phyloP scores from a whole-genome alignment of 768 basidiomycete species.

The Polyporus arcularius region DNA sequence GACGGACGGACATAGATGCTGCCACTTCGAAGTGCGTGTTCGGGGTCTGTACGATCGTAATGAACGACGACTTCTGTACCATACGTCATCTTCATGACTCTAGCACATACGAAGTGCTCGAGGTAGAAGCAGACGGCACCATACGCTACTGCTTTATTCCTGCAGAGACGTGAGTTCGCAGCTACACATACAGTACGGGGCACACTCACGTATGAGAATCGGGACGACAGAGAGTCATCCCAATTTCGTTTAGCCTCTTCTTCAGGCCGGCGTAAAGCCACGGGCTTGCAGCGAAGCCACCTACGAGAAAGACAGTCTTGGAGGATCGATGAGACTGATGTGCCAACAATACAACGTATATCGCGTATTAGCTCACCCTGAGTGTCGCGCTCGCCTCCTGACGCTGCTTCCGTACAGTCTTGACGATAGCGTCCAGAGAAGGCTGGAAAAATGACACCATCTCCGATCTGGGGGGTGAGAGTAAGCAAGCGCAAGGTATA shows the following conservation, averaged over 20 bases:
- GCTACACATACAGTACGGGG: too few species aligned
- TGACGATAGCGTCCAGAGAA: slow-evolving; percentile 40
- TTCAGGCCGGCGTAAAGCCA: slow-evolving; percentile 76
- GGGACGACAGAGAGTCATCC: slow-evolving; percentile 66
- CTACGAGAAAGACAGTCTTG: slow-evolving; percentile 82
- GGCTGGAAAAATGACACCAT: slow-evolving; percentile 47
- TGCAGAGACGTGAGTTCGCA: slow-evolving; percentile 13
- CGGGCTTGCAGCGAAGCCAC: slow-evolving; percentile 79
- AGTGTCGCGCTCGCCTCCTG: slow-evolving; percentile 24
- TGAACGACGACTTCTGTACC: slow-evolving; percentile 42
- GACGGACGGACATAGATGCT: slow-evolving; percentile 35
- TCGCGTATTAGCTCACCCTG: not conserved
- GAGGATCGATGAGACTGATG: too few species aligned
- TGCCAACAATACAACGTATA: too few species aligned
- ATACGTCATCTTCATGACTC: slow-evolving; percentile 50
- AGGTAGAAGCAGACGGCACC: slow-evolving; percentile 46
- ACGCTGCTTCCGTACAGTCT: slow-evolving; percentile 13
- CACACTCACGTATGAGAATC: slow-evolving; percentile 81
- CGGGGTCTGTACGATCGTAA: slow-evolving; percentile 37
- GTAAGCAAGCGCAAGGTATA: too few species aligned
- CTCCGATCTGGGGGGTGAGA: slow-evolving; percentile 27
- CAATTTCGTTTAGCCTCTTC: slow-evolving; percentile 54
- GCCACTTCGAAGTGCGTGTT: slow-evolving; percentile 41
- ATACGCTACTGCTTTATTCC: slow-evolving; percentile 55
- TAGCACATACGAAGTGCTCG: slow-evolving; percentile 50